These are phyloP conservation scores for Claviceps sp. DNA, from an alignment of 2,329 filamentous ascomycete species.

Conservation along the genomic window DNA sequence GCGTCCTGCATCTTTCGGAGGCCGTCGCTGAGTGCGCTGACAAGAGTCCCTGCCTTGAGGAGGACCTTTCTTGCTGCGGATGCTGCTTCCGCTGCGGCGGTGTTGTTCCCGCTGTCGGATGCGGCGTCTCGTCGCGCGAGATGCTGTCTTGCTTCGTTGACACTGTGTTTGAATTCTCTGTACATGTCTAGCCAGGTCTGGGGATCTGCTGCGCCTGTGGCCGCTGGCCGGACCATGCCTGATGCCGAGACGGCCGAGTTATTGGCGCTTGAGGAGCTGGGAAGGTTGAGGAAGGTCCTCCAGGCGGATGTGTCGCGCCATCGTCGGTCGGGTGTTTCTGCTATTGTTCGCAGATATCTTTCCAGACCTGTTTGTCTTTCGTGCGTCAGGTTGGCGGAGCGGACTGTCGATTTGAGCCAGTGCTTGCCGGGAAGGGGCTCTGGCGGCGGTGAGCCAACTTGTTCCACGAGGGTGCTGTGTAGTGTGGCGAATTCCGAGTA, in stretches of 20 bases:
- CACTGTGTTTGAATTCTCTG: constrained; percentile 53
- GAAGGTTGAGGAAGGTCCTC: constrained; percentile 61
- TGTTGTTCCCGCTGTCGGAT: constrained; percentile 25
- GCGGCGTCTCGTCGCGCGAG: constrained; percentile 53
- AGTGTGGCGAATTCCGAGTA: constrained; percentile 68
- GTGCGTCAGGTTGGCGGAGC: constrained; percentile 56
- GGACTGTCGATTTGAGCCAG: constrained; percentile 63
- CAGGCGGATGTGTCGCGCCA: constrained; percentile 65
- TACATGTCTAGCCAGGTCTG: constrained; percentile 67
- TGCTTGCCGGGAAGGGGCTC: constrained; percentile 56
- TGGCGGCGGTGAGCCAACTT: constrained; percentile 52
- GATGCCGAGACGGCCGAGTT: constrained; percentile 35
- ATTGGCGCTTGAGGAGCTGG: constrained; percentile 31
- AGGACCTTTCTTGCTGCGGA: constrained; percentile 64
- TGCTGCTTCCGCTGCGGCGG: constrained; percentile 44
- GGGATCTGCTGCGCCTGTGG: constrained; percentile 38
- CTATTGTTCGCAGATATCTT: constrained; percentile 57
- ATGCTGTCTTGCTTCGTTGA: constrained; percentile 51
- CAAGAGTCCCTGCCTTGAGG: constrained; percentile 51
- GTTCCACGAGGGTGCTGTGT: constrained; percentile 45
- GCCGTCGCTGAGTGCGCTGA: constrained; percentile 53
- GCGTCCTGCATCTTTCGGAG: constrained; percentile 42
- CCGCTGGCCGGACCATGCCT: constrained; percentile 27
- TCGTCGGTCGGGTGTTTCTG: constrained; percentile 56
- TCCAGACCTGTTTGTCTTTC: constrained; percentile 56